Conservation (phyloP, 2,329 filamentous ascomycete genomes). For the Plectosphaerella cucumerina region DNA sequence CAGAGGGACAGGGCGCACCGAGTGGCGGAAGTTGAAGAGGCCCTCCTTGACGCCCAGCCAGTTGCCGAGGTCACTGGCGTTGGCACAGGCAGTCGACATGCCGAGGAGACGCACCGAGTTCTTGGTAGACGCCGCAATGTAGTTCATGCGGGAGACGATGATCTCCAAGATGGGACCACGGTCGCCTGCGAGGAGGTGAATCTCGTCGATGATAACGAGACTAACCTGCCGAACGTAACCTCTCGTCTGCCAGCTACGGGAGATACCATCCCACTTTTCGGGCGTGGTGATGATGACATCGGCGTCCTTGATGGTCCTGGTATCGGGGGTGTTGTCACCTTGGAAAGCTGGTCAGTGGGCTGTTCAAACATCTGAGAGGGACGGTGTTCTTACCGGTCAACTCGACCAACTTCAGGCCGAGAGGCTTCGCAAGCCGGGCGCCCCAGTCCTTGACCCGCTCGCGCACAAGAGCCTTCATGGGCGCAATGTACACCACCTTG, state of each 20-base stretch:
- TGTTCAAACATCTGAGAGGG: background rate
- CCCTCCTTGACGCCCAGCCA: constrained; percentile 97
- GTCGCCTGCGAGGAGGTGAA: constrained; percentile 93
- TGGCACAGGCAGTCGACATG: constrained; percentile 99
- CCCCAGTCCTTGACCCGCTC: constrained; percentile 97
- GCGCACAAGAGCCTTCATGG: constrained; percentile 97
- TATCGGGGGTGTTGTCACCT: constrained; percentile 93
- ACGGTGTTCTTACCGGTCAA: constrained; percentile 72
- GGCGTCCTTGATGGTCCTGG: constrained; percentile 87
- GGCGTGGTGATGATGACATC: constrained; percentile 98
- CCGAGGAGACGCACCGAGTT: constrained; percentile 84
- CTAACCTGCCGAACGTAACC: constrained; percentile 93
- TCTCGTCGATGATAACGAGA: constrained; percentile 97
- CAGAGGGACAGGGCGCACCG: constrained; percentile 89
- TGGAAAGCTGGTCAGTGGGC: background rate
- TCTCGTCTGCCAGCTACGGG: constrained; percentile 96
- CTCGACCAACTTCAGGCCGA: constrained; percentile 89
- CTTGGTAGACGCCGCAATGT: constrained; percentile 92
- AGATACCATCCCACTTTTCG: constrained; percentile 99
- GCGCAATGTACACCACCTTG: constrained; percentile 98
- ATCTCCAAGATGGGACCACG: constrained; percentile 97
- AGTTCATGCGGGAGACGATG: constrained; percentile 94
- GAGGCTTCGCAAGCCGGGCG: constrained; percentile 70
- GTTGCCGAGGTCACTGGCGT: constrained; percentile 88
- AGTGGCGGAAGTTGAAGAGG: constrained; percentile 95